These are phyloP conservation scores for Phytopythium helicoides DNA, from an alignment of 352 stramenopile genomes.

Conservation along the genomic window DNA sequence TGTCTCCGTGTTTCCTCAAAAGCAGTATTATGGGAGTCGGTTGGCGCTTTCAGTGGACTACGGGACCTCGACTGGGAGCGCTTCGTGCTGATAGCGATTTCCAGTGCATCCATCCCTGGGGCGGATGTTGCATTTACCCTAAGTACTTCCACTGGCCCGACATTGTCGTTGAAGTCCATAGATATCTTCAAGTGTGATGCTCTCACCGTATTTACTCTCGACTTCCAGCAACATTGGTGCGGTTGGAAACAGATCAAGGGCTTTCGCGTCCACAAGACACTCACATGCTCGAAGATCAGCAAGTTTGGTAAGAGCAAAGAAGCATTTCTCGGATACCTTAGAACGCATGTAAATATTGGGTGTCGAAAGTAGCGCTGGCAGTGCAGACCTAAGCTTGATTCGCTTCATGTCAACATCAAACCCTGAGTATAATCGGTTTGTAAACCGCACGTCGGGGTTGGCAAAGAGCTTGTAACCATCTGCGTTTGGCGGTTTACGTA, in stretches of 20 bases:
- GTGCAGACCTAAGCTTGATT: constrained; percentile 84
- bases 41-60: constrained; percentile 59
- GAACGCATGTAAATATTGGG: constrained; percentile 90
- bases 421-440: constrained; percentile 74
- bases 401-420: constrained; percentile 90
- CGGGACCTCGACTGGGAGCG: constrained; percentile 4
- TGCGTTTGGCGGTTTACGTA: constrained; percentile 24
- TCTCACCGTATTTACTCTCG: constrained; percentile 91
- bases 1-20: constrained; percentile 55
- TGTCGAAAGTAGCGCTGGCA: constrained; percentile 58
- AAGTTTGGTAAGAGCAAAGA: constrained; percentile 67
- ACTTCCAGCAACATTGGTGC: constrained; percentile 78
- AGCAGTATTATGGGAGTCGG: constrained; percentile 62
- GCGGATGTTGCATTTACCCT: neutral
- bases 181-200: constrained; percentile 88
- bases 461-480: constrained; percentile 59
- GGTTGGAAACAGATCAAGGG: constrained; percentile 75
- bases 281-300: constrained; percentile 57
- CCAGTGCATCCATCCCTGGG: constrained; percentile 6
- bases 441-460: constrained; percentile 75
- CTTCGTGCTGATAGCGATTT: constrained; percentile 4
- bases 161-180: constrained; percentile 26
- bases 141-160: neutral
- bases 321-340: constrained; percentile 83
- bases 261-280: constrained; percentile 51